Percentiles rank a stretch among this genome's conserved stretches.
Conservation (phyloP, 2,329 filamentous ascomycete species). For the Huntiella abstrusa region DNA sequence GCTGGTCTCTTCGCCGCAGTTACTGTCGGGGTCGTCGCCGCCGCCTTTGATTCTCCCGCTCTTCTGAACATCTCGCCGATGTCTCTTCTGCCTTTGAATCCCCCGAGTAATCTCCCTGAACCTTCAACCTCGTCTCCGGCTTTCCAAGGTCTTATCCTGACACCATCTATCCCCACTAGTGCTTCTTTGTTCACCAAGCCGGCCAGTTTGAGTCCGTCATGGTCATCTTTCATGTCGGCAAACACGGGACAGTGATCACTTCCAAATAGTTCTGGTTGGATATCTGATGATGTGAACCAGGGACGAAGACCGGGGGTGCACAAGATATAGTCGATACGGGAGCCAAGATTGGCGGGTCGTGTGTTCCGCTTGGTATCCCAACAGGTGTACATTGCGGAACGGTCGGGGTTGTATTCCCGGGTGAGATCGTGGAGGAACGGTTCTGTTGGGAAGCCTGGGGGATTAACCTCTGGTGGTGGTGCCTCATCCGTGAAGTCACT, state of each 20-base stretch:
- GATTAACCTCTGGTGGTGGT: too few species aligned
- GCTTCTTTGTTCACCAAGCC: conserved; percentile 53
- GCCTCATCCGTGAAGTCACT: not conserved
- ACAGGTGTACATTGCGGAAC: conserved; percentile 86
- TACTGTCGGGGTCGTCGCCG: conserved; percentile 10
- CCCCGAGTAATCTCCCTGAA: conserved; percentile 69
- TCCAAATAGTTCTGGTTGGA: conserved; percentile 83
- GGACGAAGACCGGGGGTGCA: conserved; percentile 60
- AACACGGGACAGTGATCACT: conserved; percentile 96
- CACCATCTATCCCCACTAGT: conserved; percentile 44
- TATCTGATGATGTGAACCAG: conserved; percentile 68
- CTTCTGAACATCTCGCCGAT: conserved; percentile 81
- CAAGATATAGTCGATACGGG: conserved; percentile 83
- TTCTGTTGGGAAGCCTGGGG: conserved; percentile 11
- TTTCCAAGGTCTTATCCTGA: conserved; percentile 46
- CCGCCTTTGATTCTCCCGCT: conserved; percentile 2
- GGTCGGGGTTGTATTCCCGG: conserved; percentile 58
- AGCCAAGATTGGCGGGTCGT: conserved; percentile 85
- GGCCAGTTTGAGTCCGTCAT: conserved; percentile 41
- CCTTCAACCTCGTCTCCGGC: conserved; percentile 48
- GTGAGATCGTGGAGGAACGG: conserved; percentile 71
- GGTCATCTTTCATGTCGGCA: conserved; percentile 46
- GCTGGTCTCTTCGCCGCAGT: conserved; percentile 15
- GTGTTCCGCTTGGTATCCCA: conserved; percentile 93
- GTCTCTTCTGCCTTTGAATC: conserved; percentile 66